These are phyloP conservation scores for Dictyostelium capitatum DNA, from an alignment of 78 protist species.

Conservation along the genomic window DNA sequence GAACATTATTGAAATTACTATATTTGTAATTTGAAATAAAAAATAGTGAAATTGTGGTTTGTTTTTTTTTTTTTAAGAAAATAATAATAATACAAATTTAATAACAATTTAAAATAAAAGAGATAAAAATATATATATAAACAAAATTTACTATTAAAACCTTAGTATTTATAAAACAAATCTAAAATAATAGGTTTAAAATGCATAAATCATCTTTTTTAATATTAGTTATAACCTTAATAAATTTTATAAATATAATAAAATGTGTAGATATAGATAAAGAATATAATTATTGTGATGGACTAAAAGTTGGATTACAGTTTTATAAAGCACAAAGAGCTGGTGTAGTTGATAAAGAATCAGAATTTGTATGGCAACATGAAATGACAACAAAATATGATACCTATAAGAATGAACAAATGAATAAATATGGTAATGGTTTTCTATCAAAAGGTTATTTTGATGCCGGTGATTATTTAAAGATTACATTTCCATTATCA, in stretches of 20 bases:
- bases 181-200: too few relatives aligned
- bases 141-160: too few relatives aligned
- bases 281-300: not conserved
- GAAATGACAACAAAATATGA: not conserved
- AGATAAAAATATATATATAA: too few relatives aligned
- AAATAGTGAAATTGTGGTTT: too few relatives aligned
- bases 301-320: not conserved
- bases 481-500: constrained; percentile 16
- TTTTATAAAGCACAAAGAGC: constrained; percentile 9
- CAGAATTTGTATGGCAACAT: not conserved
- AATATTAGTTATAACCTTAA: too few relatives aligned
- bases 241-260: not conserved
- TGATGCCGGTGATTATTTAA: constrained; percentile 27
- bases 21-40: too few relatives aligned
- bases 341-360: not conserved
- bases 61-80: too few relatives aligned
- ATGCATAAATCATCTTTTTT: too few relatives aligned
- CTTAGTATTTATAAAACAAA: too few relatives aligned
- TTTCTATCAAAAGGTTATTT: constrained; percentile 18
- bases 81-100: too few relatives aligned
- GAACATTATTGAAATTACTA: too few relatives aligned
- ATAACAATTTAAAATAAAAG: too few relatives aligned
- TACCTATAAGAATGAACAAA: not conserved
- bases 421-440: constrained; percentile 12
- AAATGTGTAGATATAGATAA: not conserved